These are phyloP conservation scores for Ustilago tritici DNA, from an alignment of 1,284 basidiomycete species.

Conservation along the genomic window DNA sequence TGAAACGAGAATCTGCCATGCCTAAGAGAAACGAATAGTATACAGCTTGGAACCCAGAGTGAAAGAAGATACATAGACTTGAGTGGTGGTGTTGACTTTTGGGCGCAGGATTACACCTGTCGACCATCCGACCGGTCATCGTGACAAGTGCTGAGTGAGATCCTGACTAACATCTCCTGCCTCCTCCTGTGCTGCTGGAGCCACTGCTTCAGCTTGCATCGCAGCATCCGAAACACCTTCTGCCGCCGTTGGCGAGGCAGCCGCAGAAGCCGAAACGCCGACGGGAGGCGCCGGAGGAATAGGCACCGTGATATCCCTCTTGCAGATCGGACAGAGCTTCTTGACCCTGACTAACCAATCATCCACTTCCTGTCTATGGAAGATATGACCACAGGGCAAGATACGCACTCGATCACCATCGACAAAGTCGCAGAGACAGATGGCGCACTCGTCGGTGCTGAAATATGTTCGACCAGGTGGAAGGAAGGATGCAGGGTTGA, in stretches of 20 bases:
- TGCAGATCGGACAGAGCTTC: slow-evolving; percentile 69
- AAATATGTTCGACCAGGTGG: slow-evolving; percentile 60
- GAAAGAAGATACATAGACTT: not conserved
- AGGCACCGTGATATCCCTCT: slow-evolving; percentile 63
- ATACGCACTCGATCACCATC: slow-evolving; percentile 67
- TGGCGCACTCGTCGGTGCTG: slow-evolving; percentile 66
- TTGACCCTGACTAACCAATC: slow-evolving; percentile 65
- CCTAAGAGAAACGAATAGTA: slow-evolving; percentile 4
- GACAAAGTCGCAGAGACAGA: slow-evolving; percentile 65
- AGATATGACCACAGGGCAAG: slow-evolving; percentile 67
- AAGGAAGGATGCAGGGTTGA: slow-evolving; percentile 42
- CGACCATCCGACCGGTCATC: slow-evolving; percentile 26
- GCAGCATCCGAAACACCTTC: slow-evolving; percentile 1
- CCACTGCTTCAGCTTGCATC: not conserved
- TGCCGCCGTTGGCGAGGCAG: not conserved
- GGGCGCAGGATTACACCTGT: slow-evolving; percentile 12
- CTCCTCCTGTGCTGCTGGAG: slow-evolving; percentile 1
- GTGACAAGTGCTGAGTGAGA: slow-evolving; percentile 27
- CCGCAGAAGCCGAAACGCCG: slow-evolving; percentile 9
- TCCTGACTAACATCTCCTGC: slow-evolving; percentile 21
- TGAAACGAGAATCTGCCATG: not conserved
- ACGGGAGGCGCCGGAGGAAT: slow-evolving; percentile 50
- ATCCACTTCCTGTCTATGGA: slow-evolving; percentile 67
- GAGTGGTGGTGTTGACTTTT: not conserved
- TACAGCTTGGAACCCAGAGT: not conserved